These are phyloP conservation scores for Pleurotus platypus DNA, from an alignment of 768 basidiomycete species.

Conservation along the genomic window DNA sequence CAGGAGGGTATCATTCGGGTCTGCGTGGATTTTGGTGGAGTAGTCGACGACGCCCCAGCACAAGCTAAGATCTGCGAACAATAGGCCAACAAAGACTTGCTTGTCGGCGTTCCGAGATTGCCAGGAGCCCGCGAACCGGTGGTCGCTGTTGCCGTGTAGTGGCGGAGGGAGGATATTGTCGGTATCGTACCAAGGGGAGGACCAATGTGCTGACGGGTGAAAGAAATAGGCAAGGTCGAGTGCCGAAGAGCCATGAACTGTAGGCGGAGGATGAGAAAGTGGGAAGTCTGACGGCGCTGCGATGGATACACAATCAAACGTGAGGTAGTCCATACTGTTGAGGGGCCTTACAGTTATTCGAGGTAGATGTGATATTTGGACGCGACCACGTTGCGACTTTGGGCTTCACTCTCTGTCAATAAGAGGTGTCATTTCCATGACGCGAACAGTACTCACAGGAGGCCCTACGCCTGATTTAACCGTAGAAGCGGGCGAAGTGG, in stretches of 20 bases:
- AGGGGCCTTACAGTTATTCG: not conserved
- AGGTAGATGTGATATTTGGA: slow-evolving; percentile 18
- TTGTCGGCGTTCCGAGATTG: slow-evolving; percentile 22
- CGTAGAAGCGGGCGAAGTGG: not conserved
- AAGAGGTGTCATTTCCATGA: too few relatives aligned
- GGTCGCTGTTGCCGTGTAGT: slow-evolving; percentile 19
- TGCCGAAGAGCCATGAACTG: slow-evolving; percentile 29
- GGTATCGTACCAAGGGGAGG: slow-evolving; percentile 36
- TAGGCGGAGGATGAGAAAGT: slow-evolving; percentile 30
- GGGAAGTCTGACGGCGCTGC: slow-evolving; percentile 15
- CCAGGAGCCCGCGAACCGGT: slow-evolving; percentile 25
- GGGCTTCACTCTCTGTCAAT: slow-evolving; percentile 10
- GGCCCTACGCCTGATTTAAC: slow-evolving; percentile 1
- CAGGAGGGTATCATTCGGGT: slow-evolving; percentile 24
- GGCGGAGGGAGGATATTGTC: slow-evolving; percentile 27
- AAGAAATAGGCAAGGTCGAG: slow-evolving; percentile 44
- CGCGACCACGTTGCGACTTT: slow-evolving; percentile 22
- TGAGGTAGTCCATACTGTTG: not conserved
- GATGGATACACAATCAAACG: not conserved
- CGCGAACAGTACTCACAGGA: slow-evolving; percentile 13
- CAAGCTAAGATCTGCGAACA: slow-evolving; percentile 48
- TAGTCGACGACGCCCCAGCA: slow-evolving; percentile 45
- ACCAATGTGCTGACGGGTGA: slow-evolving; percentile 36
- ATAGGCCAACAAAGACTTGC: slow-evolving; percentile 30
- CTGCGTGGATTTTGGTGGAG: slow-evolving; percentile 20